Percentiles rank a stretch among this genome's conserved stretches.
Evolutionary conservation across 2,329 filamentous ascomycete species (phyloP).

Genomic region (Neopestalotiopsis clavispora): DNA sequence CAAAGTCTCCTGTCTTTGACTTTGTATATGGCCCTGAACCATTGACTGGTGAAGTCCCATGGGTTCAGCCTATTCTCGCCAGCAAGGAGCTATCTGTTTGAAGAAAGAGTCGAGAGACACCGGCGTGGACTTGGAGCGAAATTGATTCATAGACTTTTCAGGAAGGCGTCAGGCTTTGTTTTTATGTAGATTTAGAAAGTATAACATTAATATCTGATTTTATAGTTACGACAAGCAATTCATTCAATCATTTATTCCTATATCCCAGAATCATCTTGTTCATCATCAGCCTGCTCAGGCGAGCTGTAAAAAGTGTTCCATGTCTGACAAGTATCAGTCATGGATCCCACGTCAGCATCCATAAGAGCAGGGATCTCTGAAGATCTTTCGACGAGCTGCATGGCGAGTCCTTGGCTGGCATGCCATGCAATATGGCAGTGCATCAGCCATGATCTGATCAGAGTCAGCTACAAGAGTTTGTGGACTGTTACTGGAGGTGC

Average conservation of each 20-base stretch:
- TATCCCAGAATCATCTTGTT: conserved; percentile 16
- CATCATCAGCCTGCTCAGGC: background rate
- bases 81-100: background rate
- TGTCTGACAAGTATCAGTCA: conserved; percentile 31
- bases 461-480: conserved; percentile 2
- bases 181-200: background rate
- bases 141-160: background rate
- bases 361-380: conserved; percentile 29
- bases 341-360: conserved; percentile 23
- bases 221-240: background rate
- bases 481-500: background rate
- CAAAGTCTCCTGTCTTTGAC: conserved; percentile 7
- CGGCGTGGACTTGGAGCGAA: background rate
- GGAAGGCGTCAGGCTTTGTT: background rate
- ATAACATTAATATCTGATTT: background rate
- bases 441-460: conserved; percentile 24
- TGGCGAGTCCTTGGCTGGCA: conserved; percentile 50
- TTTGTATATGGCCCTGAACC: conserved; percentile 8
- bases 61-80: conserved; percentile 1
- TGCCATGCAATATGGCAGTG: conserved; percentile 55
- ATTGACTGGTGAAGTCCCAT: conserved; percentile 2
- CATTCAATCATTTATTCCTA: background rate
- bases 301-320: conserved; percentile 25
- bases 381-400: conserved; percentile 53
- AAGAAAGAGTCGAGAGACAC: background rate